These are phyloP conservation scores for Talaromyces thailandensis DNA, from an alignment of 495 filamentous ascomycete genomes.

Conservation along the genomic window DNA sequence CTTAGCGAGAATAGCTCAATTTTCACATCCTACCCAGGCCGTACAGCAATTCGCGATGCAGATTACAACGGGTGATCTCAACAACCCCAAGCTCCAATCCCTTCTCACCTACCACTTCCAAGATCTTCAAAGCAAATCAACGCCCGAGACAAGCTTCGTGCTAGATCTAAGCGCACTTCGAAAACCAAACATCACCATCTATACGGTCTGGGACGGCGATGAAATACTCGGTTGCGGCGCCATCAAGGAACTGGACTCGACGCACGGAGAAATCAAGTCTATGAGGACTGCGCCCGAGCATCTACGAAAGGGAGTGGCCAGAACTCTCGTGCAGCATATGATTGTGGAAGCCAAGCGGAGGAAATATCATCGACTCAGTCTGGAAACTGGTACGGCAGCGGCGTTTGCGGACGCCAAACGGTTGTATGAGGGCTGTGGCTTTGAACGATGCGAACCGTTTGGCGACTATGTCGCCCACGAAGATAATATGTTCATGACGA, in stretches of 20 bases:
- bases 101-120: background rate
- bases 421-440: background rate
- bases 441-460: background rate
- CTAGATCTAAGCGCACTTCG: background rate
- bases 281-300: constrained; percentile 1
- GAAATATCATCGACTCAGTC: background rate
- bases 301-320: background rate
- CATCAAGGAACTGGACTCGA: background rate
- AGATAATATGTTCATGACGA: background rate
- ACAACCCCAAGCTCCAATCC: background rate
- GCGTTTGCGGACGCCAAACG: background rate
- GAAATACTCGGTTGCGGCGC: constrained; percentile 3
- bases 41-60: background rate
- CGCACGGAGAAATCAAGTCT: background rate
- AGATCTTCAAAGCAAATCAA: background rate
- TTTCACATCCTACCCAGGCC: background rate
- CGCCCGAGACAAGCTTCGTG: background rate
- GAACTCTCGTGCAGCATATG: background rate
- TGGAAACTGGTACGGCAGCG: background rate
- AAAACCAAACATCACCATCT: background rate
- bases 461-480: background rate
- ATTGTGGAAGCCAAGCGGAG: background rate
- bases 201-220: background rate
- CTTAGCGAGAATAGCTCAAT: background rate
- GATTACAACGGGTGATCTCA: background rate